Base-by-base conservation (phyloP, 257 asterid species). In the Scutellaria barbata region DNA sequence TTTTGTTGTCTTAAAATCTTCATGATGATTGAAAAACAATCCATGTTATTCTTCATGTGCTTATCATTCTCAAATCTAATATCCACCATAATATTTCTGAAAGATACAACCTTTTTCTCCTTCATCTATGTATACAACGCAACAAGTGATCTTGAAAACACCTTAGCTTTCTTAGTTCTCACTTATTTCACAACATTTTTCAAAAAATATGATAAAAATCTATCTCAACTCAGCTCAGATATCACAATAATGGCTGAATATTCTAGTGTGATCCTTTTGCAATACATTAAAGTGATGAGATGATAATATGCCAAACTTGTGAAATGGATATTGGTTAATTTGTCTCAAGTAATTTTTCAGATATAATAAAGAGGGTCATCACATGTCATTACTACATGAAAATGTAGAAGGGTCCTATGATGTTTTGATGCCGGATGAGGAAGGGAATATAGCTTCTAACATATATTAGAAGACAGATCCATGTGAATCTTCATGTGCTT, bases 391-490 rank as follows among this genome's bases (percentile, higher is more conserved):
- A 42, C 47, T 7, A 1, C 12, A 7, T 42, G 47, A 42, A 30
- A 30, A 30, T 30, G 35, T 4, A 30, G 4, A 30, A 30, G 47
- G 47, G 47, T 42, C 12, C 47, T 42, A 42, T 42, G 47, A 42
- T 42, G 47, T 42, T 42, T 42, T 42, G 11, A 8, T 3, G 11
- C 12, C 12, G 13, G 11, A 8, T 5, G 12, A 3, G 47, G 47
- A 8, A 10, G 47, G 47, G 47, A 42, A 42, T 8, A 10, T 10
- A 7, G 47, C 47, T 42, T 42, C 47, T 42, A 42, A 42, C 11
- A 42, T 42, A 42, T 30, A 25, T 69, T 33, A 47, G 35, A 76
- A 52, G 73, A 63, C 68, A 69, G 63, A 71, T 63, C 69, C 73
- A 63, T 69, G 57, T 56, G 47, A 71, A 45, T 47, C 40, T 51